These are phyloP conservation scores for Luvunga scandens DNA, from an alignment of 345 rosid species.

Conservation along the genomic window DNA sequence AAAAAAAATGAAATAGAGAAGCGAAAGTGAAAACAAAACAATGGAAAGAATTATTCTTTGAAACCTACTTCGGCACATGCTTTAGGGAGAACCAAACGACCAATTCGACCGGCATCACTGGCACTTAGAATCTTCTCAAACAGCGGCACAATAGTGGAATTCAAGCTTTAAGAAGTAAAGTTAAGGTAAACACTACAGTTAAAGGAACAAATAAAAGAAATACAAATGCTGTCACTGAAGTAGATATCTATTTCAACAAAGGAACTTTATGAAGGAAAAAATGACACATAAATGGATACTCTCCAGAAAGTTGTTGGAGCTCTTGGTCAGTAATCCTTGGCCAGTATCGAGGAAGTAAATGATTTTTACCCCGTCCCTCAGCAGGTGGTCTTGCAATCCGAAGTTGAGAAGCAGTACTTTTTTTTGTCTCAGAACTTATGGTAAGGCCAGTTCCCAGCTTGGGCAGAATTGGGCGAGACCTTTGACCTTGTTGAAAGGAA, in stretches of 20 bases:
- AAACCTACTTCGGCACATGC: conserved; percentile 92
- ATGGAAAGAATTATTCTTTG: conserved; percentile 8
- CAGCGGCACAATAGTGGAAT: conserved; percentile 74
- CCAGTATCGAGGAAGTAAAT: conserved; percentile 94
- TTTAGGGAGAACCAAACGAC: conserved; percentile 93
- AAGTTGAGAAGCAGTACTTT: conserved; percentile 37
- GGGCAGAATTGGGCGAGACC: conserved; percentile 53
- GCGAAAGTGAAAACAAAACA: not conserved
- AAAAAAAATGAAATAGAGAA: not conserved
- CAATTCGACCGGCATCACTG: conserved; percentile 98
- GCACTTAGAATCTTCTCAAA: conserved; percentile 96
- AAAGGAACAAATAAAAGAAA: conserved; percentile 16
- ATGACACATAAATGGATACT: conserved; percentile 61
- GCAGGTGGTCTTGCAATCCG: conserved; percentile 79
- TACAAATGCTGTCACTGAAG: conserved; percentile 2
- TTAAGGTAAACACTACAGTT: conserved; percentile 35
- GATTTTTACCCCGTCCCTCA: conserved; percentile 83
- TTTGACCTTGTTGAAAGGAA: conserved; percentile 44
- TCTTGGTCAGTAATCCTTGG: conserved; percentile 94
- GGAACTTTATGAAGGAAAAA: conserved; percentile 5
- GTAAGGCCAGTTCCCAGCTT: conserved; percentile 44
- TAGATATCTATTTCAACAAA: not conserved
- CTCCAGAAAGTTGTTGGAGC: conserved; percentile 81
- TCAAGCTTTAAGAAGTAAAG: conserved; percentile 47
- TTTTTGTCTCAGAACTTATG: conserved; percentile 43